phyloP scores from a whole-genome alignment of 495 filamentous ascomycete species.

The Penicillium silybi region DNA sequence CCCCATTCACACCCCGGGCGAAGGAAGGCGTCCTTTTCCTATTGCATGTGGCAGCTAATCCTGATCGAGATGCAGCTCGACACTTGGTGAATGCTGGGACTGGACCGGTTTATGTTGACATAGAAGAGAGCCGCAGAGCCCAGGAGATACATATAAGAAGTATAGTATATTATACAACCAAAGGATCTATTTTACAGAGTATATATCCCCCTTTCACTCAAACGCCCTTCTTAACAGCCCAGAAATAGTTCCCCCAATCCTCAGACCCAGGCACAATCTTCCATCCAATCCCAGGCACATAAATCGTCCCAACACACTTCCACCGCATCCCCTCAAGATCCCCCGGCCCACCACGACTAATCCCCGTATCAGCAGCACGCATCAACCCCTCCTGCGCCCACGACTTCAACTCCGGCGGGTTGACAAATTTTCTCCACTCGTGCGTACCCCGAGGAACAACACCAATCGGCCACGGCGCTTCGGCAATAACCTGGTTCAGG shows the following conservation, averaged over 20 bases:
- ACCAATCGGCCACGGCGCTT: constrained; percentile 69
- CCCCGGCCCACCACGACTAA: constrained; percentile 48
- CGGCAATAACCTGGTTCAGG: constrained; percentile 87
- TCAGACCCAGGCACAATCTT: constrained; percentile 78
- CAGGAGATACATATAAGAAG: not conserved
- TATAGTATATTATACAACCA: constrained; percentile 9
- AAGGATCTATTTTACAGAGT: not conserved
- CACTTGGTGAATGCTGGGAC: too few relatives aligned
- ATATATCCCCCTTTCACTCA: constrained; percentile 6
- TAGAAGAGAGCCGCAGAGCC: too few relatives aligned
- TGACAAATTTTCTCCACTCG: constrained; percentile 93
- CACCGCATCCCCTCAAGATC: constrained; percentile 55
- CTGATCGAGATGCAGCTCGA: too few relatives aligned
- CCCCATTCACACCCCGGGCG: not conserved
- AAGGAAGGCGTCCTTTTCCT: too few relatives aligned
- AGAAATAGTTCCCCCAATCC: constrained; percentile 94
- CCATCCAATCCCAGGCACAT: constrained; percentile 90
- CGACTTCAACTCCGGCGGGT: constrained; percentile 70
- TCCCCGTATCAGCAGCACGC: constrained; percentile 35
- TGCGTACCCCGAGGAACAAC: constrained; percentile 92
- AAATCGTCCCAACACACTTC: constrained; percentile 66
- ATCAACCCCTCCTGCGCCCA: constrained; percentile 51
- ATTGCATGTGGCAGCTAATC: too few relatives aligned
- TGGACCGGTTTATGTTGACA: too few relatives aligned
- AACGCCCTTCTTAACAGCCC: constrained; percentile 68